These are phyloP conservation scores for Fusarium stilboides DNA, from an alignment of 2,329 filamentous ascomycete genomes.

Conservation along the genomic window DNA sequence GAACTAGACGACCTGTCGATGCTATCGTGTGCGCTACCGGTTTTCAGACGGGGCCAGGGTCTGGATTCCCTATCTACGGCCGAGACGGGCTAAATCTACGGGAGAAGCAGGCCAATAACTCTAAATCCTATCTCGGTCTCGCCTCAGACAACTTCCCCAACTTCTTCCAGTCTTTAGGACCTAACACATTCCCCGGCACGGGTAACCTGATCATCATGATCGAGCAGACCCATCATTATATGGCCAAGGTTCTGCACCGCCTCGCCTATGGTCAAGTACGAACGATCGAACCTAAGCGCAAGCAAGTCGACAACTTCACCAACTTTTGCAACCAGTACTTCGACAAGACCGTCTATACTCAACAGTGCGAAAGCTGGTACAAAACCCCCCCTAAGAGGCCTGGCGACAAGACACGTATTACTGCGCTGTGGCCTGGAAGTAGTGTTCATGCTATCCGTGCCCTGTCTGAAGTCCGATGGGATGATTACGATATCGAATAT, in stretches of 20 bases:
- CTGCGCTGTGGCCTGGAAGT: conserved; percentile 26
- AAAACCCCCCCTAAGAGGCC: background rate
- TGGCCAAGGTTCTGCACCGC: conserved; percentile 10
- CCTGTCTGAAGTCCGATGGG: conserved; percentile 17
- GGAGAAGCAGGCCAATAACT: background rate
- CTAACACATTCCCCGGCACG: conserved; percentile 9
- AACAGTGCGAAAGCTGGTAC: conserved; percentile 28
- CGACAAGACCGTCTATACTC: conserved; percentile 21
- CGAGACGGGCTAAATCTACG: background rate
- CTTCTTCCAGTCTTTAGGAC: background rate
- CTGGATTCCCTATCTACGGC: conserved; percentile 1
- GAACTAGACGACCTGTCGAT: background rate
- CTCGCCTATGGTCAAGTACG: conserved; percentile 13
- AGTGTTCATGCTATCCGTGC: conserved; percentile 17
- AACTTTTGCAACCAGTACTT: conserved; percentile 28
- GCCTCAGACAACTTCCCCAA: conserved; percentile 1
- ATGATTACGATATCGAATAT: conserved; percentile 18
- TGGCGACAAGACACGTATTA: conserved; percentile 6
- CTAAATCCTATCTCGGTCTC: background rate
- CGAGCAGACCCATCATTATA: conserved; percentile 19
- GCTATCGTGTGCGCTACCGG: conserved; percentile 9
- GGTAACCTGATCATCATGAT: conserved; percentile 22
- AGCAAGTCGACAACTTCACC: conserved; percentile 20
- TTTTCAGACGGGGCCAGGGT: background rate
- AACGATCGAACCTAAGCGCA: conserved; percentile 17